Evolutionary conservation across 2,329 filamentous ascomycete genomes (phyloP).

Genomic region (Cercospora nicotianae): DNA sequence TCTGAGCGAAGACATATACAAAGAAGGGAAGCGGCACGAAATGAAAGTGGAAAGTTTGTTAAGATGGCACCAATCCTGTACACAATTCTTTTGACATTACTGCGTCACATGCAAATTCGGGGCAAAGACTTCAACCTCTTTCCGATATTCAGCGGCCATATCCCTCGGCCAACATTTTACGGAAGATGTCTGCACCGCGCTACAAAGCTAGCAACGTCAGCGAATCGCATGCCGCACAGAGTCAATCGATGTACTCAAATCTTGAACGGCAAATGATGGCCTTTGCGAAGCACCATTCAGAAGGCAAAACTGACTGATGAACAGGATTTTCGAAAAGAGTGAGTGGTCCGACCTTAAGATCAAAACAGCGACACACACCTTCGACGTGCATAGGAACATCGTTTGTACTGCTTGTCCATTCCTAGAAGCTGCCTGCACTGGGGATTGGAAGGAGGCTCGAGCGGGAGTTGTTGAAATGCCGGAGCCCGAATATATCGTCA

Average conservation of each 20-base stretch:
- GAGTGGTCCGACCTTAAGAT: slow-evolving; percentile 10
- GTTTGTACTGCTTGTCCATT: slow-evolving; percentile 7
- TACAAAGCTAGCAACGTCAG: not conserved
- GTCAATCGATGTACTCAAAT: not conserved
- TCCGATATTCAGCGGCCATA: not conserved
- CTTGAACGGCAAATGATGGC: not conserved
- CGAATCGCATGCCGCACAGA: not conserved
- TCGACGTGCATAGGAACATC: slow-evolving; percentile 10
- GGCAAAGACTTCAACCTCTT: not conserved
- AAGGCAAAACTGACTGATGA: not conserved
- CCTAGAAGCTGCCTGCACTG: slow-evolving; percentile 1
- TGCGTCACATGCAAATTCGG: not conserved
- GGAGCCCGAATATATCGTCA: not conserved
- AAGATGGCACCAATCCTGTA: not conserved
- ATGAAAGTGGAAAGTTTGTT: not conserved
- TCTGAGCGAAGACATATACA: not conserved
- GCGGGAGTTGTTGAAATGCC: not conserved
- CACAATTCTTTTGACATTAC: not conserved
- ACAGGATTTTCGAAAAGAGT: not conserved
- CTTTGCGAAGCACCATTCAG: too few relatives aligned
- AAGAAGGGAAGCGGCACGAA: not conserved
- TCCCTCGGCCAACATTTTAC: not conserved
- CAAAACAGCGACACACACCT: not conserved
- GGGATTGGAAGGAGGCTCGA: not conserved
- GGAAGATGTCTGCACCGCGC: not conserved